Base-by-base conservation (phyloP, 2,329 filamentous ascomycete species). In the Penicillium sp. region DNA sequence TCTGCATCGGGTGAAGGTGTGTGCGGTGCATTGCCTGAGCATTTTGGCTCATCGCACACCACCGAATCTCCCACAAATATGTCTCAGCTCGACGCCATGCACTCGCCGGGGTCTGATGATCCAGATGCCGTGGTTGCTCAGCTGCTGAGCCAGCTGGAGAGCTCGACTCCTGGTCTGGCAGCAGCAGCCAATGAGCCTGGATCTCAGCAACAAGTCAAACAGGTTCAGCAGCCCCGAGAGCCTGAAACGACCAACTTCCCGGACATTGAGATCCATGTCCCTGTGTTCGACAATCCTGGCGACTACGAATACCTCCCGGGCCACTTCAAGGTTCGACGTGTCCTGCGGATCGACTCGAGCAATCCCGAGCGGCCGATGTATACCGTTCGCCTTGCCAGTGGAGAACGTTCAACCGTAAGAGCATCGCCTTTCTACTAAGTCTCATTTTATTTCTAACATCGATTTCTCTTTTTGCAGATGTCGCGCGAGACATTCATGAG, bases 271-370 rank as follows among this genome's bases (percentile, higher is more conserved):
- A 68, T 79, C 36, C 61, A 73, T 33, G 58, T 77, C 13, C 76
- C 77, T 10, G 46, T 19, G 1, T 53, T 76, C 5, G 53, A 66
- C 4, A 68, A 76, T 41, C 60, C 63, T 19, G 64, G 72, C 11
- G 71, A 75, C 19, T 79, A 78, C 61, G 67, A 75, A 14, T 76
- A 67, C 55, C 65, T 79, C 14, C 75, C 76, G 1, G 76, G 76
- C 11, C 75, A 78, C 62, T 77, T 72, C 55, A 60, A 64, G 6
- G 72, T 73, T 13, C 65, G 64, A 18, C 67, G 66, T 31, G 63
- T 79, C 50, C 64, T 77, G 49, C 58, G 62, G 24, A 62, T 77
- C 36, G 65, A 63, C 18, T 63, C 61, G 41, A 61, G 68, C 24
- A 53, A 59, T 6, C 56, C 60, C n/a, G 46, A 60, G 19, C 65